Percentiles rank a stretch among this genome's conserved stretches.
Evolutionary conservation across 192 early-diverging fungal genomes (phyloP).

Genomic region (Podila verticillata): DNA sequence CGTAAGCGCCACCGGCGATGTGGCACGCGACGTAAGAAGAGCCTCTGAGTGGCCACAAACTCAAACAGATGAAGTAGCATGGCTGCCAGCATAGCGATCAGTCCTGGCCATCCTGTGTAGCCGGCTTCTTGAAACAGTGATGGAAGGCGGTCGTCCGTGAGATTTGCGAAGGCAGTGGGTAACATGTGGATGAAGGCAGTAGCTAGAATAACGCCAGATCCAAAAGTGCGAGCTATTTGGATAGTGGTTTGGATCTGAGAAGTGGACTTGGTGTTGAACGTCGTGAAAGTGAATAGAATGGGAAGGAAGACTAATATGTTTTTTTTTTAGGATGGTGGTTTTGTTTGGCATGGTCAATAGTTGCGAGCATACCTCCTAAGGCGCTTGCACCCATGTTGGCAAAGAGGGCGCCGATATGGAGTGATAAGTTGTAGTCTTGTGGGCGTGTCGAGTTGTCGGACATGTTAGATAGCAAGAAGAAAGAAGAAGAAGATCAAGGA

Average conservation of each 20-base stretch:
- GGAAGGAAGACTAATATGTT: background rate
- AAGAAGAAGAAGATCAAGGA: too few relatives aligned
- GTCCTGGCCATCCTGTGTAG: slow-evolving; percentile 61
- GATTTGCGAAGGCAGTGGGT: slow-evolving; percentile 61
- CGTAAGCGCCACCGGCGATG: background rate
- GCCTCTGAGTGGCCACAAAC: slow-evolving; percentile 50
- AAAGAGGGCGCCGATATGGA: slow-evolving; percentile 7
- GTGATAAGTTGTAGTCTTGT: background rate
- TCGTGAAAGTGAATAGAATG: background rate
- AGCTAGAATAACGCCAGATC: slow-evolving; percentile 75
- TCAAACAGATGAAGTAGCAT: slow-evolving; percentile 75
- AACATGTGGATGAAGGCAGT: slow-evolving; percentile 82
- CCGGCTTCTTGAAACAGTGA: slow-evolving; percentile 42
- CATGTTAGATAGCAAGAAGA: too few relatives aligned
- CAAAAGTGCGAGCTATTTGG: slow-evolving; percentile 56
- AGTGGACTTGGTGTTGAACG: background rate
- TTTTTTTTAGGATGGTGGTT: background rate
- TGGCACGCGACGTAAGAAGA: background rate
- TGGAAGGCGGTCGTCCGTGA: slow-evolving; percentile 68
- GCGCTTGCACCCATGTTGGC: background rate
- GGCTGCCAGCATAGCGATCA: slow-evolving; percentile 72
- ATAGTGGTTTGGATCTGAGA: slow-evolving; percentile 15
- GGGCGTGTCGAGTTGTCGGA: too few relatives aligned
- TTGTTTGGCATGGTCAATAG: background rate
- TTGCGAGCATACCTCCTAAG: background rate